Evolutionary conservation across 1,284 basidiomycete genomes (phyloP).

Genomic region (Kwoniella shivajii): DNA sequence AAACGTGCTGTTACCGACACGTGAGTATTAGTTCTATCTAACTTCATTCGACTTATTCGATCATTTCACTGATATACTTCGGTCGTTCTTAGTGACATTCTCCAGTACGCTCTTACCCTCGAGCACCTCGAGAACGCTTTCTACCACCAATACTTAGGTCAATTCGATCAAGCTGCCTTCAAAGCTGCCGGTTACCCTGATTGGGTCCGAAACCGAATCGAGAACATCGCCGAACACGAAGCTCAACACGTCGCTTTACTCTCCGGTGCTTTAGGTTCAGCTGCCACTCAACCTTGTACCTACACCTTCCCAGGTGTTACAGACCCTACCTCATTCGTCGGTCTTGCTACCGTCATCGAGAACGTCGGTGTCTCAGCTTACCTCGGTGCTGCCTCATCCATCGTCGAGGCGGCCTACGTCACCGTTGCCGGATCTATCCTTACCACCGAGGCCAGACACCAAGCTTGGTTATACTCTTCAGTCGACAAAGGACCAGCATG

Average conservation of each 20-base stretch:
- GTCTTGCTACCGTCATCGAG: conserved; percentile 75
- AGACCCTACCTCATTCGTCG: conserved; percentile 70
- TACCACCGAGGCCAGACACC: conserved; percentile 80
- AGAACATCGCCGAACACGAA: conserved; percentile 65
- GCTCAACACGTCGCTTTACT: conserved; percentile 60
- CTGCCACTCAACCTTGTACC: conserved; percentile 56
- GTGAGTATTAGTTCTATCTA: conserved; percentile 11
- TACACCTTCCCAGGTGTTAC: conserved; percentile 48
- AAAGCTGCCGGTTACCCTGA: conserved; percentile 65
- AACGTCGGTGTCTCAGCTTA: conserved; percentile 77
- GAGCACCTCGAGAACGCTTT: conserved; percentile 71
- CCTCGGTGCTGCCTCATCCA: conserved; percentile 69
- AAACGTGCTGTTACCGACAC: conserved; percentile 23
- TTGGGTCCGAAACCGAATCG: conserved; percentile 48
- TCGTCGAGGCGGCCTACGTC: conserved; percentile 44
- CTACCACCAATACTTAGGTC: conserved; percentile 59
- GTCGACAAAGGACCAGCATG: conserved; percentile 57
- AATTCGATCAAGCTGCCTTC: conserved; percentile 69
- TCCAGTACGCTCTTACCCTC: conserved; percentile 58
- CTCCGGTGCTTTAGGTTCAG: conserved; percentile 60
- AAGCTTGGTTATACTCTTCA: conserved; percentile 50
- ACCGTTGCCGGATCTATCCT: conserved; percentile 71
- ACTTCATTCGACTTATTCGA: background rate
- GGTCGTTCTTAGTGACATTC: conserved; percentile 26
- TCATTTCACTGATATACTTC: background rate